Percentiles rank a stretch among this genome's conserved stretches.
phyloP scores from a whole-genome alignment of 75 land plant genomes.

The Sequoia sempervirens region DNA sequence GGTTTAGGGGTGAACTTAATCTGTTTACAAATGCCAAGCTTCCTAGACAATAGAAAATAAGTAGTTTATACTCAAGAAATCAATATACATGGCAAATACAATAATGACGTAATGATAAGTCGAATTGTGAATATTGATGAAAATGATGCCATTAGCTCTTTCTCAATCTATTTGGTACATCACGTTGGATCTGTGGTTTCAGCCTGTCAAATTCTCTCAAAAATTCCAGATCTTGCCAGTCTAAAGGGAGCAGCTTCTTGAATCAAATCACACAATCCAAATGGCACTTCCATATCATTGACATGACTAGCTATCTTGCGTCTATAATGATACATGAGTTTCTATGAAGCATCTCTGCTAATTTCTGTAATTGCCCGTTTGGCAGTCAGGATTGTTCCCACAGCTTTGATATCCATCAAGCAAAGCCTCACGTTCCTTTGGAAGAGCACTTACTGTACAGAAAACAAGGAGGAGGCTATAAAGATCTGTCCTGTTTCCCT shows the following conservation, averaged over 20 bases:
- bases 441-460: neutral
- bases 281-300: neutral
- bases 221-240: neutral
- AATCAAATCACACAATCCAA: neutral
- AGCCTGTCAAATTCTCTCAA: neutral
- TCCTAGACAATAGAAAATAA: neutral
- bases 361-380: neutral
- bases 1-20: neutral
- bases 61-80: too few relatives aligned
- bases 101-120: neutral
- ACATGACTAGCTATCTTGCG: neutral
- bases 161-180: too few relatives aligned
- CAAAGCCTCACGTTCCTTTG: neutral
- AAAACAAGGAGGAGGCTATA: neutral
- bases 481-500: neutral
- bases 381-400: neutral
- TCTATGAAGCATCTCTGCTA: neutral
- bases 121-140: too few relatives aligned
- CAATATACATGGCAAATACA: neutral
- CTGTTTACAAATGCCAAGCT: too few relatives aligned
- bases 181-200: too few relatives aligned
- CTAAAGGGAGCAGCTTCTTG: neutral
- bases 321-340: neutral
- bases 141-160: too few relatives aligned
- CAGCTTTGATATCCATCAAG: neutral